Evolutionary conservation across 345 rosid species (phyloP).

Genomic region (Carallia brachiata): DNA sequence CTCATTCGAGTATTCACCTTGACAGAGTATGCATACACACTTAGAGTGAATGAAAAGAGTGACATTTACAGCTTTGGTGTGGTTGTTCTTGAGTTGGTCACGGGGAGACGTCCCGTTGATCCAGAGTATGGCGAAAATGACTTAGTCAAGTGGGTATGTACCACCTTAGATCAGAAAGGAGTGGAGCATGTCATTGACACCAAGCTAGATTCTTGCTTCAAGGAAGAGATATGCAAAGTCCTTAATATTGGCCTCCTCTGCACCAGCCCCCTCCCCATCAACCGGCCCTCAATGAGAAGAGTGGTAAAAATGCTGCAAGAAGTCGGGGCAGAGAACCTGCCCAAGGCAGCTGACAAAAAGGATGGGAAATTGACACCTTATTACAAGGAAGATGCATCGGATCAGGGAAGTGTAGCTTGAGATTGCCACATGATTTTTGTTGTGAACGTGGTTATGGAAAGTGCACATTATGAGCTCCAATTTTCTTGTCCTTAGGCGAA

Average conservation of each 20-base stretch:
- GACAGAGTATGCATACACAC: slow-evolving; percentile 95
- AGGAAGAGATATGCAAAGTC: slow-evolving; percentile 78
- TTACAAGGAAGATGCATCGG: slow-evolving; percentile 78
- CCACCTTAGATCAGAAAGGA: slow-evolving; percentile 75
- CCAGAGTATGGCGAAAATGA: slow-evolving; percentile 92
- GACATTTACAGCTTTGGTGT: slow-evolving; percentile 98
- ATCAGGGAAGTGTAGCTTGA: slow-evolving; percentile 80
- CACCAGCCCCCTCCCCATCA: slow-evolving; percentile 83
- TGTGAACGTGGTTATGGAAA: slow-evolving; percentile 6
- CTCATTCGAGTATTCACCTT: slow-evolving; percentile 11
- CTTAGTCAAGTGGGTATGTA: slow-evolving; percentile 90
- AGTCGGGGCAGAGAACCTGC: slow-evolving; percentile 44
- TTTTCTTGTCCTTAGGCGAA: too few relatives aligned
- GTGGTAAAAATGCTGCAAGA: slow-evolving; percentile 91
- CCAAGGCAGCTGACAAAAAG: slow-evolving; percentile 32
- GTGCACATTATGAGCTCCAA: background rate
- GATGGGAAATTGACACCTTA: slow-evolving; percentile 90
- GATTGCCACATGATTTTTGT: background rate
- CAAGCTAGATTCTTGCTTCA: slow-evolving; percentile 74
- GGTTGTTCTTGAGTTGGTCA: slow-evolving; percentile 85
- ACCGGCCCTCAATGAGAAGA: slow-evolving; percentile 95
- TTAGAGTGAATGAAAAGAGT: slow-evolving; percentile 97
- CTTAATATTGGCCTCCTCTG: slow-evolving; percentile 86
- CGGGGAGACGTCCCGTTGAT: slow-evolving; percentile 73
- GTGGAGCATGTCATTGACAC: slow-evolving; percentile 76